A percentile compares a stretch with the other conserved stretches of the same genome.
Conservation (phyloP, 495 filamentous ascomycete genomes). For the Emericellopsis terricola region DNA sequence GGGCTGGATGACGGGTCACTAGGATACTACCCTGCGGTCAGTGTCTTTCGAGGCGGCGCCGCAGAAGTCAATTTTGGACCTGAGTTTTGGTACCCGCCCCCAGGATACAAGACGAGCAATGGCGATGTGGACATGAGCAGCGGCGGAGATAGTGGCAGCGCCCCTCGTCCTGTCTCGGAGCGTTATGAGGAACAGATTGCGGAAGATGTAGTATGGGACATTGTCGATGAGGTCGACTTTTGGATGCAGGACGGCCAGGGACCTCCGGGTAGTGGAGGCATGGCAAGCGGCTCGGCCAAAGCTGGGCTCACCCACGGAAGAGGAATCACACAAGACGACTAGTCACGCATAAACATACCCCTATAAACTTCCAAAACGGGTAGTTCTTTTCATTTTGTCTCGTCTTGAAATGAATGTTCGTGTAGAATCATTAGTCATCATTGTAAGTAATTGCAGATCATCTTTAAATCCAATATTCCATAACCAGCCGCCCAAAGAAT, state of each 20-base stretch:
- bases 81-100: conserved; percentile 75
- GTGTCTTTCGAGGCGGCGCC: conserved; percentile 78
- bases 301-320: too few species aligned
- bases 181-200: conserved; percentile 88
- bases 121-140: conserved; percentile 26
- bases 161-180: conserved; percentile 46
- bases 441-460: too few species aligned
- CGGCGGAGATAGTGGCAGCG: conserved; percentile 5
- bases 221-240: conserved; percentile 81
- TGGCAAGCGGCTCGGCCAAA: too few species aligned
- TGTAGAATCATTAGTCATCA: too few species aligned
- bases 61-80: conserved; percentile 85
- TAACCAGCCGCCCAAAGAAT: too few species aligned
- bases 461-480: too few species aligned
- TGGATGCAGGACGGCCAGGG: conserved; percentile 45
- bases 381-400: too few species aligned
- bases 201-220: conserved; percentile 82
- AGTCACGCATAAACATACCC: neutral
- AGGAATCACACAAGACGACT: neutral
- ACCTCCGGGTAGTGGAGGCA: conserved; percentile 20
- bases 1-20: conserved; percentile 82
- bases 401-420: too few species aligned
- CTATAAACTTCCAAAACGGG: too few species aligned
- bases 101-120: conserved; percentile 17
- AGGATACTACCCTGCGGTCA: conserved; percentile 88